Percentiles rank a stretch among this genome's conserved stretches.
phyloP scores from a whole-genome alignment of 352 stramenopile genomes.

The Phytophthora sojae region DNA sequence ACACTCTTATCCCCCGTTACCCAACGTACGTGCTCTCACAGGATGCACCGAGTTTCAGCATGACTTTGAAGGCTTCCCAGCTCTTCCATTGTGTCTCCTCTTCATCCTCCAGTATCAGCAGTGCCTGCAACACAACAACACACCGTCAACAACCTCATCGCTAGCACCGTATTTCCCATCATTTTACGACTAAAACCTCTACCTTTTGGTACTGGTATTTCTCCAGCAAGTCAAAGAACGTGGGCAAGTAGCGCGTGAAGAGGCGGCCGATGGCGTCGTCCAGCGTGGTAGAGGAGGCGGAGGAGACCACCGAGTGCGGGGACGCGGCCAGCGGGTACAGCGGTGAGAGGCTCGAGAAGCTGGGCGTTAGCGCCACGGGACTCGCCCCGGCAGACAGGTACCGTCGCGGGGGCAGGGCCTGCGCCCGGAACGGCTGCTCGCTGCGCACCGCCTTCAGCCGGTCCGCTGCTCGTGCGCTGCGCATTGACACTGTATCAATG shows the following conservation, averaged over 20 bases:
- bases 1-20: too few relatives aligned
- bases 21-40: conserved; percentile 70
- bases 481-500: conserved; percentile 9
- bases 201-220: conserved; percentile 70
- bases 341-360: conserved; percentile 50
- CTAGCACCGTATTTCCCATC: background rate
- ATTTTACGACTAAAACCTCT: background rate
- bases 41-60: conserved; percentile 64
- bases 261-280: conserved; percentile 59
- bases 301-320: conserved; percentile 30
- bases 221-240: conserved; percentile 67
- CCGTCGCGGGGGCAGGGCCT: conserved; percentile 22
- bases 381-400: conserved; percentile 54
- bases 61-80: conserved; percentile 61
- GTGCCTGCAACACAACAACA: conserved; percentile 33
- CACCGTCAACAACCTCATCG: background rate
- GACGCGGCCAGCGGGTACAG: conserved; percentile 47
- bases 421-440: conserved; percentile 27
- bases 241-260: conserved; percentile 62
- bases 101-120: conserved; percentile 51
- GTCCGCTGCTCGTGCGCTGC: conserved; percentile 3
- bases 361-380: conserved; percentile 54
- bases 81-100: conserved; percentile 54
- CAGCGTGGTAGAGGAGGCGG: conserved; percentile 28
- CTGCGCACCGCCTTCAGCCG: conserved; percentile 27